Base-by-base conservation (phyloP, 768 basidiomycete genomes). In the Auricularia auricula-judae region DNA sequence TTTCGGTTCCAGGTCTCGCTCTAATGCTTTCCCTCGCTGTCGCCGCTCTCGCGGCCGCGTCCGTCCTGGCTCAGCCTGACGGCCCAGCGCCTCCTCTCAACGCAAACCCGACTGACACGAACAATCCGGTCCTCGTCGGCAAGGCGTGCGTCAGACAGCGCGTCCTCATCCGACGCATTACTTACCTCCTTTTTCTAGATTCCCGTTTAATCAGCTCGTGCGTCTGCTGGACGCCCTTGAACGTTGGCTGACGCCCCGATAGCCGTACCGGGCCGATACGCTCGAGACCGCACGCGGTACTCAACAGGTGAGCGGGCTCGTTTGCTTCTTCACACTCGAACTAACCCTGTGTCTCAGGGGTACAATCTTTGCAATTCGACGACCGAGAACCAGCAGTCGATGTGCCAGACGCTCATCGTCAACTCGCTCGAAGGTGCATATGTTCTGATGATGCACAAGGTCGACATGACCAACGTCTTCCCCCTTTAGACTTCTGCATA, bases 201-300 rank as follows among this genome's bases (percentile, higher is more conserved):
- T 59, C 56, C 56, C 56, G 0, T 59, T 8, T 23, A 29, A 59
- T 18, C 53, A 54, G 53, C 18, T 54, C 7, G 53, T 59, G 10
- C 34, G 21, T 14, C 12, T 29, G 5, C 14, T 23, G 7, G 10
- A 59, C 56, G 14, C 8, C 29, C 29, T 23, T 14, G 33, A 59
- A 10, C 14, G 0, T 21, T 18, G 1, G 54, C 34, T 59, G 29
- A 59, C 56, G 23, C 21, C 56, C 1, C 0, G 23, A 14, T 59
- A 59, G 56, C 56, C 56, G 7, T 59, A 29, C 18, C 5, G 23
- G 56, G 56, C 23, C 5, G 56, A 59, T 18, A 59, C 56, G 56
- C 21, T 23, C 12, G 10, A 5, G 12, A 34, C 23, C 29, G 34
- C 7, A 29, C 84, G 87, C 63, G 87, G 86, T 12, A 68, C 75